phyloP scores from a whole-genome alignment of 495 filamentous ascomycete species.

The Penicillium nucicola region DNA sequence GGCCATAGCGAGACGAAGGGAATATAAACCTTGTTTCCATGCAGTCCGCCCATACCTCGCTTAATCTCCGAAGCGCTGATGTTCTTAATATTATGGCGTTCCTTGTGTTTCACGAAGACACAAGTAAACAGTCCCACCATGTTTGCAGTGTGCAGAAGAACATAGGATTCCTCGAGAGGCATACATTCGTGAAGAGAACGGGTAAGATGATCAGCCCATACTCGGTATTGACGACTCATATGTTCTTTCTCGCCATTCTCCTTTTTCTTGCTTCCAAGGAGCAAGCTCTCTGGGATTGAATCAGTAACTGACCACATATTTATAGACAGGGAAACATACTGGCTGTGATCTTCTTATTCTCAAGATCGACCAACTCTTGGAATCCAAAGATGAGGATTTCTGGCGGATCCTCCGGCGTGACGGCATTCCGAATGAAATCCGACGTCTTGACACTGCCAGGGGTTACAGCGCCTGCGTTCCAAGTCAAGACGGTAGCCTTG shows the following conservation, averaged over 20 bases:
- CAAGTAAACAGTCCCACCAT: conserved; percentile 94
- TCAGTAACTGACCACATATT: conserved; percentile 13
- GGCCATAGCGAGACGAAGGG: not conserved
- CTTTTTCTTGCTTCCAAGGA: conserved; percentile 75
- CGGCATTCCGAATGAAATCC: conserved; percentile 71
- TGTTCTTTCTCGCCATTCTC: conserved; percentile 83
- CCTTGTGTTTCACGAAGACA: conserved; percentile 81
- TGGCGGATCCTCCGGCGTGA: conserved; percentile 68
- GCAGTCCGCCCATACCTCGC: conserved; percentile 86
- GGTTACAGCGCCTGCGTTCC: conserved; percentile 93
- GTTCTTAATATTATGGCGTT: conserved; percentile 70
- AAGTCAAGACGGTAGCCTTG: conserved; percentile 75
- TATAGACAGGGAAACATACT: conserved; percentile 49
- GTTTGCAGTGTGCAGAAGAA: conserved; percentile 81
- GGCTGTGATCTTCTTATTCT: conserved; percentile 96
- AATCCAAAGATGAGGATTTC: conserved; percentile 97
- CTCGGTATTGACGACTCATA: conserved; percentile 96
- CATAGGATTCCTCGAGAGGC: conserved; percentile 74
- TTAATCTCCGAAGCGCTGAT: conserved; percentile 82
- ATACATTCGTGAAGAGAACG: conserved; percentile 78
- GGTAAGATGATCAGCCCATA: conserved; percentile 87
- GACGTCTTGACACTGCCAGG: conserved; percentile 75
- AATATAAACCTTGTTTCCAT: conserved; percentile 80
- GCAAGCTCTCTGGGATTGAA: conserved; percentile 55
- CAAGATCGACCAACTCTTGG: conserved; percentile 93